Percentiles rank a stretch among this genome's conserved stretches.
Evolutionary conservation across 371 early-diverging fungal species (phyloP).

Genomic region (Rhizopus delemar): DNA sequence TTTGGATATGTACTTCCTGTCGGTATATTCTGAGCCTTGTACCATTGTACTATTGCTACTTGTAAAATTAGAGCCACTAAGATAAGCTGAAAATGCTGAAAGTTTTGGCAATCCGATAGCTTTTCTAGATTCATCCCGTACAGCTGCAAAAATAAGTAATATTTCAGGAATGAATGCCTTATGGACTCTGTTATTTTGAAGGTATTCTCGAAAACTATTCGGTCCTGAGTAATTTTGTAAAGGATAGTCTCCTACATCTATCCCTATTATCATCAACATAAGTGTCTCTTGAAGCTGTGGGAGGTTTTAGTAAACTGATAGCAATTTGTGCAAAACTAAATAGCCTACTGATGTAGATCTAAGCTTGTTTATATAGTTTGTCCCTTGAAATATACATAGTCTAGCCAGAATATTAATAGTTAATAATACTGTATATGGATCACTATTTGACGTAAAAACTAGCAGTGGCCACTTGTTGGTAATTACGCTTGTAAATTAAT

Average conservation of each 20-base stretch:
- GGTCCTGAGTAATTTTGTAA: constrained; percentile 49
- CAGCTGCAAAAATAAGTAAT: constrained; percentile 27
- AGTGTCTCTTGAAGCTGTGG: constrained; percentile 63
- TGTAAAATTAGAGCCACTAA: not conserved
- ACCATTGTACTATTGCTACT: constrained; percentile 26
- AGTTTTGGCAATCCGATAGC: constrained; percentile 11
- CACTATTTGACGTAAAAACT: constrained; percentile 57
- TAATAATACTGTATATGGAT: constrained; percentile 63
- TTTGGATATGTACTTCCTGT: constrained; percentile 2
- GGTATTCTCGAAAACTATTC: constrained; percentile 40
- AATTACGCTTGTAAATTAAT: constrained; percentile 61
- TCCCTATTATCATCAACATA: constrained; percentile 59
- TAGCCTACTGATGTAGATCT: constrained; percentile 62
- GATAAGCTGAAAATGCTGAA: constrained; percentile 1
- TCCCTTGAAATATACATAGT: constrained; percentile 56
- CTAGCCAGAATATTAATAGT: constrained; percentile 61
- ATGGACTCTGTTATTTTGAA: constrained; percentile 13
- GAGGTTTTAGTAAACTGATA: constrained; percentile 65
- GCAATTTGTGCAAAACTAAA: constrained; percentile 53
- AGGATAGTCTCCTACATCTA: constrained; percentile 59
- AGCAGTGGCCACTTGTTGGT: constrained; percentile 75
- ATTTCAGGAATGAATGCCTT: constrained; percentile 39
- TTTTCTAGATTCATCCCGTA: constrained; percentile 36
- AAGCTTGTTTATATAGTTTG: constrained; percentile 57
- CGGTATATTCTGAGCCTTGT: not conserved